Base-by-base conservation (phyloP, 192 early-diverging fungal species). In the Rhizophagus sp. region DNA sequence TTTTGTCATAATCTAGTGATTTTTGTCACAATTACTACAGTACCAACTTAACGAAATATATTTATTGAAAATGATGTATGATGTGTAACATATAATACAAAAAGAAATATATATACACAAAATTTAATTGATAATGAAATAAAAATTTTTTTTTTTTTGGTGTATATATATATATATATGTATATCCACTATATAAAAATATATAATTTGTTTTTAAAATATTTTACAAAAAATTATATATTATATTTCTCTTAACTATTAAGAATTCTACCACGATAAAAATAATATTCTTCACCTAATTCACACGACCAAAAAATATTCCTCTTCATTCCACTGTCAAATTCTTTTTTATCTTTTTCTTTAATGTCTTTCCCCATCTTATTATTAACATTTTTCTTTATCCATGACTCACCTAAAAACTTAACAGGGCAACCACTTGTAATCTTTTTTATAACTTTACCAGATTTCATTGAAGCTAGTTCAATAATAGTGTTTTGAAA, bases 271-370 rank as follows among this genome's bases (percentile, higher is more conserved):
- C 73, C 73, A 30, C 57, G 47, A 75, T 75, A 75, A 61, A 75
- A 41, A 75, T 75, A 75, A 33, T 25, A 24, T 3, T 27, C 50
- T 22, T 41, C 71, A 3, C 25, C 39, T 27, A 75, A 25, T 57
- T 75, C 7, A 57, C n/a, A 57, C n/a, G 49, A 27, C 73, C 73
- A 75, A 36, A 75, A 75, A 22, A 75, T 24, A 57, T 75, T 27
- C 49, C 33, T 75, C 9, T 41, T 75, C 49, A 75, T 70, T 39
- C 30, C 44, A 30, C 17, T 52, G 61, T 75, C 47, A 50, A 33
- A 34, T 36, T 75, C 66, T 30, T 11, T 27, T 68, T 68, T 67
- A 67, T 67, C 41, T 44, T 67, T 24, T 4, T 33, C 10, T 47
- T 30, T 17, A 17, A 30, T 30, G 30, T 34, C 7, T 5, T 17